Conservation (phyloP, 768 basidiomycete species). For the Dioszegia hungarica region DNA sequence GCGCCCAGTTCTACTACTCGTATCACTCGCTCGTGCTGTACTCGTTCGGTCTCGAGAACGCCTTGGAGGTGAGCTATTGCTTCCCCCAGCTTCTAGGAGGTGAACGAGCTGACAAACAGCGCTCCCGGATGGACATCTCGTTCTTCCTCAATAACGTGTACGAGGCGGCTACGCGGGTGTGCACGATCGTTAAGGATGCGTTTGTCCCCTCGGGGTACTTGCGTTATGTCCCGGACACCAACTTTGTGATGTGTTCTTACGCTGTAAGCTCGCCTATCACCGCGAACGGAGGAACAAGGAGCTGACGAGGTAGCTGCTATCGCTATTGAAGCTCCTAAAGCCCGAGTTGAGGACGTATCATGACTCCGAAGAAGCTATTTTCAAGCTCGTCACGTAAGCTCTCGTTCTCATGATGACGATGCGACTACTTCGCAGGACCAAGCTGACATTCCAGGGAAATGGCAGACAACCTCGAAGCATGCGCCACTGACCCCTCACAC, state of each 20-base stretch:
- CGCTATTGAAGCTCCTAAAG: slow-evolving; percentile 72
- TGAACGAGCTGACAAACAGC: background rate
- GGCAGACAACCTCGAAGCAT: slow-evolving; percentile 69
- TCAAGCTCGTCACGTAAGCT: slow-evolving; percentile 35
- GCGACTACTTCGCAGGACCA: too few species aligned
- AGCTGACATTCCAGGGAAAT: slow-evolving; percentile 71
- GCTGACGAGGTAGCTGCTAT: slow-evolving; percentile 55
- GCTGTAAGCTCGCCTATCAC: slow-evolving; percentile 58
- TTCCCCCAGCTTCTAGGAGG: slow-evolving; percentile 4
- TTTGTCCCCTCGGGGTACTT: slow-evolving; percentile 71
- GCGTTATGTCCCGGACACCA: slow-evolving; percentile 81
- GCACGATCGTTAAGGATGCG: slow-evolving; percentile 65
- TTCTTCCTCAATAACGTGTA: slow-evolving; percentile 47
- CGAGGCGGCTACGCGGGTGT: slow-evolving; percentile 44
- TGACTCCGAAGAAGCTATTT: slow-evolving; percentile 39
- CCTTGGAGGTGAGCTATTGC: slow-evolving; percentile 59
- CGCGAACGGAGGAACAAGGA: background rate
- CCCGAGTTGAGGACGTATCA: slow-evolving; percentile 43
- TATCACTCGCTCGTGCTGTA: slow-evolving; percentile 80
- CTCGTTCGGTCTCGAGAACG: slow-evolving; percentile 93
- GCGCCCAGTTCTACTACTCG: slow-evolving; percentile 69
- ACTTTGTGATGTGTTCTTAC: slow-evolving; percentile 88
- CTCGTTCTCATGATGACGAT: slow-evolving; percentile 58
- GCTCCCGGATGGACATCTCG: slow-evolving; percentile 46
- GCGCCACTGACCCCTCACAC: slow-evolving; percentile 73